Evolutionary conservation across 306 rosid species (phyloP).

Genomic region (Fragaria ananassa): DNA sequence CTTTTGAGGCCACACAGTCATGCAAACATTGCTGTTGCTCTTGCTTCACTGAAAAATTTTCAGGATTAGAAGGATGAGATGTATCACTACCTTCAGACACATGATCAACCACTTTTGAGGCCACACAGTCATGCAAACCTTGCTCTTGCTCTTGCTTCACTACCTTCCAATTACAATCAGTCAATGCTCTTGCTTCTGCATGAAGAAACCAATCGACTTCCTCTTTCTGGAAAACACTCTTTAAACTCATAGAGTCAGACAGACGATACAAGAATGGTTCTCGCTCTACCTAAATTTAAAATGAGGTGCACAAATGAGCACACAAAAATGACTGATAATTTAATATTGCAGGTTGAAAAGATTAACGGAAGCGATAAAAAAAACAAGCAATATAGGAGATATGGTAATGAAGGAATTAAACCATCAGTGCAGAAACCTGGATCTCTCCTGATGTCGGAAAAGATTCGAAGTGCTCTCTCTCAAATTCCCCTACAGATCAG

Average conservation of each 20-base stretch:
- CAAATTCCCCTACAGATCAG: slow-evolving; percentile 58
- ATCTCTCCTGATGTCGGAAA: slow-evolving; percentile 63
- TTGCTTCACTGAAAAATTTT: neutral
- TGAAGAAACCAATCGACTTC: slow-evolving; percentile 66
- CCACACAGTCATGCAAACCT: slow-evolving; percentile 9
- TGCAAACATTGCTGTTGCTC: slow-evolving; percentile 17
- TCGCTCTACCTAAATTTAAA: slow-evolving; percentile 52
- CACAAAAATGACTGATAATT: neutral
- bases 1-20: neutral
- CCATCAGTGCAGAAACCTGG: slow-evolving; percentile 63
- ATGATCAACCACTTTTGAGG: slow-evolving; percentile 15
- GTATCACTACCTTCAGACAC: neutral
- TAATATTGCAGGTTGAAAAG: slow-evolving; percentile 13
- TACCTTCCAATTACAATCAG: neutral
- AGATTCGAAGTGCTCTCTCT: slow-evolving; percentile 54
- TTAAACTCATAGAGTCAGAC: slow-evolving; percentile 52
- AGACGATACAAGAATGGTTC: slow-evolving; percentile 55
- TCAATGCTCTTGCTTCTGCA: slow-evolving; percentile 38
- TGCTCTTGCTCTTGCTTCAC: neutral
- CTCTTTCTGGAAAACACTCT: slow-evolving; percentile 40
- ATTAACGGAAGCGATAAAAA: neutral
- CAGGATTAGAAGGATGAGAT: slow-evolving; percentile 20
- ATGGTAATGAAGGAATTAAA: slow-evolving; percentile 23
- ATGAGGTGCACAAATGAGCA: slow-evolving; percentile 4
- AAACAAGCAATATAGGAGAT: slow-evolving; percentile 4